phyloP scores from a whole-genome alignment of 805 yeast genomes.

The Helenozyma rhizophorensis region DNA sequence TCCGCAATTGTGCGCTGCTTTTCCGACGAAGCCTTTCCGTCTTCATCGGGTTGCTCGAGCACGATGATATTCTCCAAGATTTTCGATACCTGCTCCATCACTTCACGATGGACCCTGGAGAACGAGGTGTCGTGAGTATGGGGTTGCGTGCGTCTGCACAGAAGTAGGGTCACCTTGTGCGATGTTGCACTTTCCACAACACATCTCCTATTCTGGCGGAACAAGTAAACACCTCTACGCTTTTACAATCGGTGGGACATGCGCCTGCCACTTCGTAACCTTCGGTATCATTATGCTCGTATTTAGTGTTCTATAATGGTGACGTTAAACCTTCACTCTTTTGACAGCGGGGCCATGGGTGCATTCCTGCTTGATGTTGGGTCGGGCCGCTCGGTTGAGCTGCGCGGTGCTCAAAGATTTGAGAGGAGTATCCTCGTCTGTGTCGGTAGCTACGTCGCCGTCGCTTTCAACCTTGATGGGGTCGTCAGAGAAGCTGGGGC shows the following conservation, averaged over 20 bases:
- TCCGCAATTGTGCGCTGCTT: background rate
- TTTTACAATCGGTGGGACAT: too few species aligned
- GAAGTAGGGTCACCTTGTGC: too few species aligned
- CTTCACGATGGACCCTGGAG: too few species aligned
- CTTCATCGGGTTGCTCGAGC: constrained; percentile 16
- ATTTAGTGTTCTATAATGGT: too few species aligned
- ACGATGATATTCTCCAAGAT: constrained; percentile 33
- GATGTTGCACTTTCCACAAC: background rate
- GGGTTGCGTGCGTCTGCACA: too few species aligned
- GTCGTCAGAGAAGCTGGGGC: constrained; percentile 27
- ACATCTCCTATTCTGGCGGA: too few species aligned
- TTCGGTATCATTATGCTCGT: too few species aligned
- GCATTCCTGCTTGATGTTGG: background rate
- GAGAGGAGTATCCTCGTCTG: constrained; percentile 9
- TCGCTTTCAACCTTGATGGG: constrained; percentile 12
- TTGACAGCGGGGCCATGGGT: background rate
- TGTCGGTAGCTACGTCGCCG: constrained; percentile 11
- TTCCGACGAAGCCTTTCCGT: too few species aligned
- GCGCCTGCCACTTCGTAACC: too few species aligned
- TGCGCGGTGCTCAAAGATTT: constrained; percentile 1
- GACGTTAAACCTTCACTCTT: constrained; percentile 1
- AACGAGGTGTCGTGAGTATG: too few species aligned
- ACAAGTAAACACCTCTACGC: too few species aligned
- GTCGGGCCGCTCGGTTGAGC: background rate
- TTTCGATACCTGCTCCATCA: constrained; percentile 36